Conservation (phyloP, 2,329 filamentous ascomycete genomes). For the Hymenoscyphus fructigenus region DNA sequence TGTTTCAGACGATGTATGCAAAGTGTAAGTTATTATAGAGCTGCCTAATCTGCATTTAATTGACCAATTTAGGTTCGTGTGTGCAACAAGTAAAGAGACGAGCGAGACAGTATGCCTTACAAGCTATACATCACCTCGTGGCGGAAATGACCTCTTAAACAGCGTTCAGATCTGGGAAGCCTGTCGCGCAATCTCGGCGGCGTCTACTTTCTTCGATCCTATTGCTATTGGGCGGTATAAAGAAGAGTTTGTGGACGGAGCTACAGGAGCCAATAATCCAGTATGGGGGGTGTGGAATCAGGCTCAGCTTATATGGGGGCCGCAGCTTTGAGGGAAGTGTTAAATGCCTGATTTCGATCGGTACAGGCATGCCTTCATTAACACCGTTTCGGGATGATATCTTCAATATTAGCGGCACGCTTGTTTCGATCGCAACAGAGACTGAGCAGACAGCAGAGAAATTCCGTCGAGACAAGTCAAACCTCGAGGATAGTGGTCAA, state of each 20-base stretch:
- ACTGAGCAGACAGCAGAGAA: constrained; percentile 41
- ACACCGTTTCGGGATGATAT: constrained; percentile 33
- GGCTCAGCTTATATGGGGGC: constrained; percentile 39
- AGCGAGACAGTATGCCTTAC: constrained; percentile 36
- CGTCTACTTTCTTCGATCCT: constrained; percentile 40
- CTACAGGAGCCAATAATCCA: constrained; percentile 47
- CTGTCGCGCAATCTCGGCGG: constrained; percentile 17
- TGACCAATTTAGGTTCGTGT: constrained; percentile 31
- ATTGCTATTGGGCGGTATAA: constrained; percentile 39
- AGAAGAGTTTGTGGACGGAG: constrained; percentile 44
- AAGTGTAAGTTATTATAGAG: constrained; percentile 30
- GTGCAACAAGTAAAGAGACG: constrained; percentile 37
- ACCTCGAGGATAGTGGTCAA: constrained; percentile 36
- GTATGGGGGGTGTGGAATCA: constrained; percentile 40
- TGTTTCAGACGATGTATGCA: constrained; percentile 27
- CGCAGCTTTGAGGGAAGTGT: constrained; percentile 34
- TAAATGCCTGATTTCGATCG: constrained; percentile 42
- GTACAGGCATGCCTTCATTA: constrained; percentile 39
- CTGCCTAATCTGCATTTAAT: background rate
- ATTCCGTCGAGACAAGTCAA: constrained; percentile 38
- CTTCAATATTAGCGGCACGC: constrained; percentile 32
- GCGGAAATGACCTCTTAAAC: constrained; percentile 16
- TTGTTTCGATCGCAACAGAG: constrained; percentile 37
- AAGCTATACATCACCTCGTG: constrained; percentile 35
- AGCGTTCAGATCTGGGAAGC: constrained; percentile 24